These are phyloP conservation scores for Sporothrix protearum DNA, from an alignment of 2,329 filamentous ascomycete genomes.

Conservation along the genomic window DNA sequence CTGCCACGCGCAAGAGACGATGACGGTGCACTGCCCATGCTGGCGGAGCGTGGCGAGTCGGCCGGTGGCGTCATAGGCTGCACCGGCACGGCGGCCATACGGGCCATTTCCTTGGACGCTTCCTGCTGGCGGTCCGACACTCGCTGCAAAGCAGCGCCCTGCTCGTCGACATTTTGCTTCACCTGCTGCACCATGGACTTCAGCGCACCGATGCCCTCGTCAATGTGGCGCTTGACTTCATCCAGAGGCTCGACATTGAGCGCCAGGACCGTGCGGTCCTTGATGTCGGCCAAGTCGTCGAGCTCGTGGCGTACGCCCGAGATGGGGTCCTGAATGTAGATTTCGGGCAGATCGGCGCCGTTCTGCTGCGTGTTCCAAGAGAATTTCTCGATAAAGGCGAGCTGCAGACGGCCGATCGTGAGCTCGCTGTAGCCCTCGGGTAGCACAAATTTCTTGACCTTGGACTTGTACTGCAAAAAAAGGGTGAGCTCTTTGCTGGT, in stretches of 20 bases:
- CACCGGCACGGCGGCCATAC: slow-evolving; percentile 42
- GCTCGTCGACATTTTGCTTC: slow-evolving; percentile 77
- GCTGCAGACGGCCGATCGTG: slow-evolving; percentile 80
- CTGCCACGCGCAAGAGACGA: not conserved
- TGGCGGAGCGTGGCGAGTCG: slow-evolving; percentile 49
- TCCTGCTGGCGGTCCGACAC: slow-evolving; percentile 91
- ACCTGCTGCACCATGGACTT: slow-evolving; percentile 82
- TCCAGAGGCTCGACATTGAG: slow-evolving; percentile 90
- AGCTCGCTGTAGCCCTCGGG: slow-evolving; percentile 79
- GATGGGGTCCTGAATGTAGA: slow-evolving; percentile 94
- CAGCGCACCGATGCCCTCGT: slow-evolving; percentile 80
- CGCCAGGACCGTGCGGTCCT: slow-evolving; percentile 91
- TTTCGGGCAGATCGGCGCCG: slow-evolving; percentile 87
- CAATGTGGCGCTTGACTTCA: slow-evolving; percentile 93
- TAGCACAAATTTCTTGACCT: slow-evolving; percentile 93
- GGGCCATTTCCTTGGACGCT: slow-evolving; percentile 79
- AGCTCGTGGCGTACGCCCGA: slow-evolving; percentile 96
- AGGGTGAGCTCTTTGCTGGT: slow-evolving; percentile 79
- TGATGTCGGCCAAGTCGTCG: slow-evolving; percentile 88
- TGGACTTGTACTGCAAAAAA: slow-evolving; percentile 93
- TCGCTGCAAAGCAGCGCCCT: slow-evolving; percentile 74
- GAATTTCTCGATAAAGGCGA: slow-evolving; percentile 98
- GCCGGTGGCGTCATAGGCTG: slow-evolving; percentile 39
- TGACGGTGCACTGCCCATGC: slow-evolving; percentile 19
- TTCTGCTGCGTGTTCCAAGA: slow-evolving; percentile 98